These are phyloP conservation scores for Stentor roeselii DNA, from an alignment of 73 alveolate genomes.

Conservation along the genomic window DNA sequence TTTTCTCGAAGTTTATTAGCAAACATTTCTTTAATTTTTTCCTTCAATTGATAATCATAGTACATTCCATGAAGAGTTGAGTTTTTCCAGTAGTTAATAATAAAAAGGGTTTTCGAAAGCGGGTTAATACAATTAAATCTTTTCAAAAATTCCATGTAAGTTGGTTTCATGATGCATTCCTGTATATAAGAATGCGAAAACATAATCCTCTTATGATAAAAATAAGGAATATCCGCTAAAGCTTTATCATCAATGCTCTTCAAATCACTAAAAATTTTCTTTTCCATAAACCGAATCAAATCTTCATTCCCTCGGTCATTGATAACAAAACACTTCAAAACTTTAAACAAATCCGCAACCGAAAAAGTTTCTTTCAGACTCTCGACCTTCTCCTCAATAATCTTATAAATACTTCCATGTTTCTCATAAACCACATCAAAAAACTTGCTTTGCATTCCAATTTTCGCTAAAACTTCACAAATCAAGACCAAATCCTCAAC, in stretches of 20 bases:
- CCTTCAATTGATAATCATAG: neutral
- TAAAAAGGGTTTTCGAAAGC: no score
- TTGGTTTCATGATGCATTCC: neutral
- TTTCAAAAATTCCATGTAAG: neutral
- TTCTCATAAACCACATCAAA: no score
- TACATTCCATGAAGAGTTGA: neutral
- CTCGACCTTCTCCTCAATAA: no score
- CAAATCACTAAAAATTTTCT: neutral
- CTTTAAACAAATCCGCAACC: no score
- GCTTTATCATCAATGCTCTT: neutral
- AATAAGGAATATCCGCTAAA: neutral
- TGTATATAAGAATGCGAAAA: no score
- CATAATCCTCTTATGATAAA: neutral
- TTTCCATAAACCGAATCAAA: neutral
- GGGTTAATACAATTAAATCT: neutral
- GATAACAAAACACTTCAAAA: neutral
- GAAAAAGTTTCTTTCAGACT: no score
- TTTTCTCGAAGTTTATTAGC: neutral
- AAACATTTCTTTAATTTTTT: no score
- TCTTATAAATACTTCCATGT: no score
- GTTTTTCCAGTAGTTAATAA: neutral
- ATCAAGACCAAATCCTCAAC: no score
- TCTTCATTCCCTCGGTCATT: neutral
- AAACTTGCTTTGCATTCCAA: no score
- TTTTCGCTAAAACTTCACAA: no score